Conservation (phyloP, 257 asterid species). For the Solanum lycopersicoides region DNA sequence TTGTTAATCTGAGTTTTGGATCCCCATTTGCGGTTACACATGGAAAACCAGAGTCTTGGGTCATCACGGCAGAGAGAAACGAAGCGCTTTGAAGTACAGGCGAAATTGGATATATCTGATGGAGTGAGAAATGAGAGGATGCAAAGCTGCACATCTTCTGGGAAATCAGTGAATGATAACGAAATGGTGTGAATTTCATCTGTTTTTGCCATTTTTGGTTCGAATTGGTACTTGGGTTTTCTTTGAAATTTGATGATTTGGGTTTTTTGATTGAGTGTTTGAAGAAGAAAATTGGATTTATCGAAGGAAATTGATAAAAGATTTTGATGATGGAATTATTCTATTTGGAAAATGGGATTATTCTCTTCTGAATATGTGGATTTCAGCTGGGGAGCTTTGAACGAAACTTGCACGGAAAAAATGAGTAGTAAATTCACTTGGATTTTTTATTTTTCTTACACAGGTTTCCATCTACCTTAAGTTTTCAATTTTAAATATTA, state of each 20-base stretch:
- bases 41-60: slow-evolving; percentile 68
- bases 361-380: not conserved
- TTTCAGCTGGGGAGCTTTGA: not conserved
- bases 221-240: not conserved
- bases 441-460: too few relatives aligned
- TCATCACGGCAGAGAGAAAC: slow-evolving; percentile 61
- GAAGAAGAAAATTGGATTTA: too few relatives aligned
- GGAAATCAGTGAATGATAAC: slow-evolving; percentile 63
- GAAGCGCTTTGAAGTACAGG: slow-evolving; percentile 65
- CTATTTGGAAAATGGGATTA: not conserved
- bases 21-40: slow-evolving; percentile 91
- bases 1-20: slow-evolving; percentile 57
- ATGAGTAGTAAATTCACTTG: not conserved
- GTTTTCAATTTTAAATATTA: not conserved
- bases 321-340: slow-evolving; percentile 1
- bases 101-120: slow-evolving; percentile 53
- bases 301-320: too few relatives aligned
- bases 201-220: not conserved
- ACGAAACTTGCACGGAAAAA: not conserved
- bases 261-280: not conserved
- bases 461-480: not conserved
- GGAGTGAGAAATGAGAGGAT: slow-evolving; percentile 71
- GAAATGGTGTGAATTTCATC: slow-evolving; percentile 11
- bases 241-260: not conserved
- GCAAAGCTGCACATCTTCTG: slow-evolving; percentile 88